Evolutionary conservation across 2,329 filamentous ascomycete genomes (phyloP).

Genomic region (Paecilomyces variotii): DNA sequence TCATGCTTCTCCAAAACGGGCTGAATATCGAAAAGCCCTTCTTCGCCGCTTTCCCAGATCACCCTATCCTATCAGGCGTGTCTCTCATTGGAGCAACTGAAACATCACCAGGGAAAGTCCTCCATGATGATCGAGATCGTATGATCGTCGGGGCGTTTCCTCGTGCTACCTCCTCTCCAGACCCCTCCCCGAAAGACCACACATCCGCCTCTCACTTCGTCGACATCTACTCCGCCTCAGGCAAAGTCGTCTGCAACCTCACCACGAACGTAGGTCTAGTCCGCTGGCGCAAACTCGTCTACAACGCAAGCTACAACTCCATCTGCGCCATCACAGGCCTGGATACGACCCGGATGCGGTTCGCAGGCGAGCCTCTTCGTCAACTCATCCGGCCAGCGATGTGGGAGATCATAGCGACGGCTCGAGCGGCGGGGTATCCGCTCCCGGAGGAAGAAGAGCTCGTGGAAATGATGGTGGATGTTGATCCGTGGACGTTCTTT

Average conservation of each 20-base stretch:
- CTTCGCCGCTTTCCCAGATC: constrained; percentile 42
- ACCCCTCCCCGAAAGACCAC: constrained; percentile 3
- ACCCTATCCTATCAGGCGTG: constrained; percentile 47
- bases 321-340: constrained; percentile 45
- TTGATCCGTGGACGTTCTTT: constrained; percentile 44
- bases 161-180: constrained; percentile 4
- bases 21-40: constrained; percentile 55
- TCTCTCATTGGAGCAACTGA: constrained; percentile 47
- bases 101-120: constrained; percentile 38
- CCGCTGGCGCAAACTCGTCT: constrained; percentile 38
- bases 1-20: constrained; percentile 55
- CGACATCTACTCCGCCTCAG: constrained; percentile 39
- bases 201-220: constrained; percentile 37
- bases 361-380: constrained; percentile 36
- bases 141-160: constrained; percentile 45
- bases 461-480: constrained; percentile 38
- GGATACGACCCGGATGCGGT: constrained; percentile 44
- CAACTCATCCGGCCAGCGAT: constrained; percentile 47
- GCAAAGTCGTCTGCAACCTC: constrained; percentile 37
- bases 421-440: constrained; percentile 35
- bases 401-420: constrained; percentile 35
- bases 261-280: constrained; percentile 21
- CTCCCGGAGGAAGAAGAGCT: constrained; percentile 33
- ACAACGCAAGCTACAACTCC: constrained; percentile 46
- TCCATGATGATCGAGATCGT: constrained; percentile 46